Evolutionary conservation across 345 rosid genomes (phyloP).

Genomic region (Citrus unshiu): DNA sequence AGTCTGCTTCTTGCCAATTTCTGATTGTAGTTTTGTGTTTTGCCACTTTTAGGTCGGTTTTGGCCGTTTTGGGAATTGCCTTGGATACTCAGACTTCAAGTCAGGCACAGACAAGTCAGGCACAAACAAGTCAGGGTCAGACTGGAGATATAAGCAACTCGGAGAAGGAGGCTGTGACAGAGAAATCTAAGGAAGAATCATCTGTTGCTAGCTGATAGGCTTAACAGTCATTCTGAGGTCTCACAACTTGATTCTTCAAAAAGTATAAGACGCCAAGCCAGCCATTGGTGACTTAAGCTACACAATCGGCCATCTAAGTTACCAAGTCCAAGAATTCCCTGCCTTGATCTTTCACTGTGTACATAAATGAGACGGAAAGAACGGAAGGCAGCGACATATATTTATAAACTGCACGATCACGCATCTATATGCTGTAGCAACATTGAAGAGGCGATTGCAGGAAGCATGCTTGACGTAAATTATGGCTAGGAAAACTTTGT

Average conservation of each 20-base stretch:
- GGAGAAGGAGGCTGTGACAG: constrained; percentile 41
- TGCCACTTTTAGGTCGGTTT: constrained; percentile 50
- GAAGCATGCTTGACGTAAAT: not conserved
- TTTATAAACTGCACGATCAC: not conserved
- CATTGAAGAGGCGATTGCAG: not conserved
- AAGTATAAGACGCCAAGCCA: not conserved
- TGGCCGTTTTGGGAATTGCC: constrained; percentile 76
- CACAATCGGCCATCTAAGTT: not conserved
- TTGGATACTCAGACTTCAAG: constrained; percentile 58
- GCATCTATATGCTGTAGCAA: too few relatives aligned
- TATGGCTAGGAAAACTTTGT: not conserved
- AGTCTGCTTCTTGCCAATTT: not conserved
- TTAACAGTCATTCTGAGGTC: not conserved
- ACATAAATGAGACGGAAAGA: not conserved
- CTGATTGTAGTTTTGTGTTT: constrained; percentile 15
- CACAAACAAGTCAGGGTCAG: constrained; percentile 49
- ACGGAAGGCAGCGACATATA: not conserved
- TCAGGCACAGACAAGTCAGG: constrained; percentile 45
- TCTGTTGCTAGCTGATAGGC: constrained; percentile 41
- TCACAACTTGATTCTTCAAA: constrained; percentile 4
- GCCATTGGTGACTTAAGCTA: constrained; percentile 5
- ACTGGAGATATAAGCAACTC: constrained; percentile 53
- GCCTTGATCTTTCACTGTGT: not conserved
- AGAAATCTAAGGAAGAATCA: constrained; percentile 60
- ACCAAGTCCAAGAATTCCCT: not conserved